Evolutionary conservation across 2,329 filamentous ascomycete species (phyloP), one percentile per base, ranked within the genome.

Genomic region (Hypoxylon sp.): DNA sequence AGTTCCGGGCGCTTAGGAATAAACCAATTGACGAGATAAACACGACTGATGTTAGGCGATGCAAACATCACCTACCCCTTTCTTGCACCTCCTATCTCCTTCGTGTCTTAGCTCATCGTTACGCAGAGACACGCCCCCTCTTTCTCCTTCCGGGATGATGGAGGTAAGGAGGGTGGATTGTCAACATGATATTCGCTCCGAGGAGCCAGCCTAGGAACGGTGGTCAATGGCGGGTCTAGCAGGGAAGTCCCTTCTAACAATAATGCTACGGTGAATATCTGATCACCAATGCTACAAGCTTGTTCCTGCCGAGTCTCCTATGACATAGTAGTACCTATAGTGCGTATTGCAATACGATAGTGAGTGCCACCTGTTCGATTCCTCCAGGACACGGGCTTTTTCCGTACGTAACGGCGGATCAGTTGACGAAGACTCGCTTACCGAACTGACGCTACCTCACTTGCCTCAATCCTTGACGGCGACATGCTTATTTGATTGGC

Each of bases 321-420:
- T 48, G n/a, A n/a, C n/a, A n/a, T n/a, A n/a, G n/a, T n/a, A 30
- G 37, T 44, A 52, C 37, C 37, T 24, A 30, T 26, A n/a, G 26
- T 49, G 34, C 46, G 6, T 19, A n/a, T 15, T n/a, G 6, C 6
- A 6, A 48, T 17, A 30, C n/a, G 46, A 30, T 48, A 48, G 24
- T 48, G 48, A 48, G 24, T 48, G 48, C 48, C 48, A 37, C 48
- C 19, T 26, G 49, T 10, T 49, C 6, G 28, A 20, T 39, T 24
- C 20, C 20, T 22, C 4, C 20, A 17, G 15, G 32, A 57, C 57
- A 61, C 17, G 50, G 44, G 54, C 60, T 58, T 48, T 48, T 24
- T 67, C 61, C 64, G 58, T 65, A 67, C 62, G 58, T 62, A 65
- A 63, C 37, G 34, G 48, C 41, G 60, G 51, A 60, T 68, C 65